Evolutionary conservation across 1,284 basidiomycete species (phyloP), one percentile per base, ranked within the genome.

Genomic region (Apiotrichum sp.): DNA sequence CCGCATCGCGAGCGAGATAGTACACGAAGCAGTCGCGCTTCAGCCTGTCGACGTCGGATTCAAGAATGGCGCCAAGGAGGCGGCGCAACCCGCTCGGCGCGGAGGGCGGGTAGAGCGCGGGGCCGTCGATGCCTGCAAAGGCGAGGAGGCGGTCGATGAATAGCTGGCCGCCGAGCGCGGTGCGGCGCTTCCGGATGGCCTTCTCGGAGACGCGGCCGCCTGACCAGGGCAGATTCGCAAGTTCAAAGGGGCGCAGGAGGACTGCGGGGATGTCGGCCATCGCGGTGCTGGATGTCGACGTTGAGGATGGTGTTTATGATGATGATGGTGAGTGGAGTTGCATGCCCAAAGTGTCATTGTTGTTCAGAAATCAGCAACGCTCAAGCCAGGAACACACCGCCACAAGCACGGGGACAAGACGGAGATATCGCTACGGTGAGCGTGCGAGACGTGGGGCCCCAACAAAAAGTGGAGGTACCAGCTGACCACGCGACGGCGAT

Each of bases 21-120:
- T 73, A 74, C 44, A 65, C 59, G 52, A 71, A 69, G 55, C 69
- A 71, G 59, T 73, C 73, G 40, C 66, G 59, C 61, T 73, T 70
- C 32, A 72, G 57, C 6, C 73, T 58, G 49, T 71, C 67, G 9
- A 69, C 53, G 1, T 56, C 52, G 11, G 64, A 56, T 7, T 59
- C 56, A 29, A 67, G 56, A 39, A 74, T 69, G 1, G 66, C 56
- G 32, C 64, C 55, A 8, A 73, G 59, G 1, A 74, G 64, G 38
- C 68, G 61, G 8, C 72, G 63, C 9, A 69, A 45, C 7, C 34
- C 65, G 4, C 65, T 66, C 1, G 71, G 71, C 16, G 66, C 62
- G 0, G 61, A 61, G 3, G 73, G 69, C 2, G 73, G 73, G 57
- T 74, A 74, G 10, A 70, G 57, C 1, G 61, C 41, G 1, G 59